A percentile compares a stretch with the other conserved stretches of the same genome.
Evolutionary conservation across 106 monocot genomes (phyloP).

Genomic region (Platanthera zijinensis): DNA sequence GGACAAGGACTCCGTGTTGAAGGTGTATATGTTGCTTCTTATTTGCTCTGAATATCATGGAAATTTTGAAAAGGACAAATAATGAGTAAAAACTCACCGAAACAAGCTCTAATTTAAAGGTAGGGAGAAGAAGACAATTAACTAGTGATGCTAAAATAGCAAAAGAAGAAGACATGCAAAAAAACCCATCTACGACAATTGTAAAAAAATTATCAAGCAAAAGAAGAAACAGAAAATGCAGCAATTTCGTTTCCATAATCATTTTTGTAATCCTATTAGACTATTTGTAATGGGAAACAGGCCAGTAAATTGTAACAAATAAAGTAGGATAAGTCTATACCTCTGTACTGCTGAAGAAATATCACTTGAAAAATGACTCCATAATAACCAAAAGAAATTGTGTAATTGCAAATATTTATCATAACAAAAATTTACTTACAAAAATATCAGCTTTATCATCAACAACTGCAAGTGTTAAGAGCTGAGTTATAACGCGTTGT

Average conservation of each 20-base stretch:
- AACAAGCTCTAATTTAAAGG: background rate
- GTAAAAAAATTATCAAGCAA: background rate
- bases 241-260: background rate
- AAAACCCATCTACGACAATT: background rate
- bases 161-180: background rate
- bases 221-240: background rate
- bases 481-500: conserved; percentile 92
- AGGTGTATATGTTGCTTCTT: background rate
- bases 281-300: background rate
- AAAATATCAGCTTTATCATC: conserved; percentile 89
- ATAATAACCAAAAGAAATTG: background rate
- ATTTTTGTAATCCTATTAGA: background rate
- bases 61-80: background rate
- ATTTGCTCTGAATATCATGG: background rate
- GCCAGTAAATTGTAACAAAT: background rate
- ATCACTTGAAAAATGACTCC: background rate
- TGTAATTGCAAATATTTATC: background rate
- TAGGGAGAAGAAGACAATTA: background rate
- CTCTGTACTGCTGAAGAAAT: background rate
- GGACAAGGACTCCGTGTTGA: background rate
- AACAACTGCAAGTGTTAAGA: conserved; percentile 80
- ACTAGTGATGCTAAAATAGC: background rate
- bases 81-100: background rate
- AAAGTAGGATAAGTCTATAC: background rate
- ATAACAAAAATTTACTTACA: conserved; percentile 21